Percentiles rank a stretch among this genome's conserved stretches.
Conservation (phyloP, 805 yeast genomes). For the Candida coquimbonensis region DNA sequence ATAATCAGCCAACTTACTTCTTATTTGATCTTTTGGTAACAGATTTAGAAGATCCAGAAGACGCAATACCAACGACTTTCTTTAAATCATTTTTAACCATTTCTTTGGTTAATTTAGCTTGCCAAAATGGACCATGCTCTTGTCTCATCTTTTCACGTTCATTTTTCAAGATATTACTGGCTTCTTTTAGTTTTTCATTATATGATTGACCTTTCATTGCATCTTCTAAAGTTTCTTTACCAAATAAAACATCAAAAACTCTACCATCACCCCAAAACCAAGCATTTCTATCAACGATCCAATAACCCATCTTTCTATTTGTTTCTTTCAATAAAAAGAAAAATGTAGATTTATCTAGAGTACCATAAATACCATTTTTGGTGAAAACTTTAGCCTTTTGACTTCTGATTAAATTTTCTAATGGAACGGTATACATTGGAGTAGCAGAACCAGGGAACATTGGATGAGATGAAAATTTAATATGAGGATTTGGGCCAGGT, state of each 20-base stretch:
- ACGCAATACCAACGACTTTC: slow-evolving; percentile 14
- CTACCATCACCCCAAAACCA: slow-evolving; percentile 93
- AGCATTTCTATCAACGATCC: slow-evolving; percentile 76
- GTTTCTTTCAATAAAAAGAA: slow-evolving; percentile 65
- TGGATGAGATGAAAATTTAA: slow-evolving; percentile 70
- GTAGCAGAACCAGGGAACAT: slow-evolving; percentile 69
- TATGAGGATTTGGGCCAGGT: slow-evolving; percentile 47
- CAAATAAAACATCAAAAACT: slow-evolving; percentile 73
- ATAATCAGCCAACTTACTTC: neutral
- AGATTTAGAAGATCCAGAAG: slow-evolving; percentile 2
- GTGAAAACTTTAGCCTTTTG: slow-evolving; percentile 69
- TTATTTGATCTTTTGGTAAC: neutral
- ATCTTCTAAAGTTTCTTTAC: slow-evolving; percentile 67
- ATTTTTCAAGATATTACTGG: slow-evolving; percentile 13
- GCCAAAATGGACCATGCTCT: slow-evolving; percentile 19
- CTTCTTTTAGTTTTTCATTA: slow-evolving; percentile 17
- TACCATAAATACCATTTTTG: slow-evolving; percentile 83
- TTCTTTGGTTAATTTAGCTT: slow-evolving; percentile 14
- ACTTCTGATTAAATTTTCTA: slow-evolving; percentile 47
- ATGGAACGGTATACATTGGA: slow-evolving; percentile 59
- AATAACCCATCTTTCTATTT: slow-evolving; percentile 44
- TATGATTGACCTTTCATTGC: slow-evolving; percentile 42
- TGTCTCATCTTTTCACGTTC: slow-evolving; percentile 16
- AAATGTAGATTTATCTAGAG: slow-evolving; percentile 66
- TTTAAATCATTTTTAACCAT: slow-evolving; percentile 17